These are phyloP conservation scores for Suhomyces wounanorum DNA, from an alignment of 1,139 yeast species.

Conservation along the genomic window DNA sequence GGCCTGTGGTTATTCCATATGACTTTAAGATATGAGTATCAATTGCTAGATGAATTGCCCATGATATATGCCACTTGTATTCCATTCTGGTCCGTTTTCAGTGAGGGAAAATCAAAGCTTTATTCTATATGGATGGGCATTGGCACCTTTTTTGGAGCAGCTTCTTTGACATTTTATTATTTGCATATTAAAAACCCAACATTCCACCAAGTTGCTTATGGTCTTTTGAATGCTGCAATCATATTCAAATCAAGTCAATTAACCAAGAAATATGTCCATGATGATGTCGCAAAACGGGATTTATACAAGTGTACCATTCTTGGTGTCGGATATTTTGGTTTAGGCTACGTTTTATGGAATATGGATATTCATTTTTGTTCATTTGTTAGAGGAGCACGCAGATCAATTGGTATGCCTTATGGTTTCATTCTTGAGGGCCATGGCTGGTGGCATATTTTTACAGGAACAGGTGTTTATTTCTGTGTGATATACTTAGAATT, in stretches of 20 bases:
- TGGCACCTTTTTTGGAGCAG: conserved; percentile 58
- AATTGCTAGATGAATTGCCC: conserved; percentile 90
- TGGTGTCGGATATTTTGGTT: conserved; percentile 65
- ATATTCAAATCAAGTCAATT: conserved; percentile 57
- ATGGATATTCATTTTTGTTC: conserved; percentile 80
- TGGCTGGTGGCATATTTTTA: conserved; percentile 97
- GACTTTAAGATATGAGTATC: conserved; percentile 88
- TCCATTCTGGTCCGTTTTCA: conserved; percentile 87
- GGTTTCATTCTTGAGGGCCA: conserved; percentile 90
- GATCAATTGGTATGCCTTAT: conserved; percentile 76
- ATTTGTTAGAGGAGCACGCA: conserved; percentile 61
- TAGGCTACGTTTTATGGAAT: conserved; percentile 84
- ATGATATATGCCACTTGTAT: conserved; percentile 97
- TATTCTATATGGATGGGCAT: conserved; percentile 51
- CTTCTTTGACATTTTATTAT: conserved; percentile 62
- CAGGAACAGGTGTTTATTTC: conserved; percentile 68
- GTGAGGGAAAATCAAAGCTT: conserved; percentile 52
- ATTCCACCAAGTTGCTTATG: conserved; percentile 83
- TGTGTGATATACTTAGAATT: conserved; percentile 71
- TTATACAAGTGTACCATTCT: conserved; percentile 55
- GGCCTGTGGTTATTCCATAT: conserved; percentile 97
- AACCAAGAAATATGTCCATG: conserved; percentile 53
- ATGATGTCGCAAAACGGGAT: conserved; percentile 44
- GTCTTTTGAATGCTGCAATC: conserved; percentile 60
- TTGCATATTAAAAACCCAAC: conserved; percentile 75